A percentile compares a stretch with the other conserved stretches of the same genome.
phyloP scores from a whole-genome alignment of 257 asterid species.

The Prunella vulgaris region DNA sequence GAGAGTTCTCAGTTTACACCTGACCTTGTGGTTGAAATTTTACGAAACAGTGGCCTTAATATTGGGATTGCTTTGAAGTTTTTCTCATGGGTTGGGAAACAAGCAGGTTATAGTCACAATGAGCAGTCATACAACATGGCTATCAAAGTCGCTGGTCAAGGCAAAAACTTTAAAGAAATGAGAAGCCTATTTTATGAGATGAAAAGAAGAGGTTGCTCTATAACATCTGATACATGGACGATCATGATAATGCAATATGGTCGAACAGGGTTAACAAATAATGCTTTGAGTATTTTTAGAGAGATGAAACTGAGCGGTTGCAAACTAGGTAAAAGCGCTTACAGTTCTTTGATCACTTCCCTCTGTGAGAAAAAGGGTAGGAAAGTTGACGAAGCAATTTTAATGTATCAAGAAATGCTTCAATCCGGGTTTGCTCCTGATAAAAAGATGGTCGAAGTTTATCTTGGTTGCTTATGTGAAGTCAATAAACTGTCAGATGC shows the following conservation, averaged over 20 bases:
- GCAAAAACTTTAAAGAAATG: constrained; percentile 78
- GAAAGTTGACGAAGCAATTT: constrained; percentile 63
- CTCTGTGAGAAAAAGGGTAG: constrained; percentile 77
- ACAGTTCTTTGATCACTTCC: constrained; percentile 46
- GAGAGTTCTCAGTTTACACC: constrained; percentile 35
- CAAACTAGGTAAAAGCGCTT: constrained; percentile 54
- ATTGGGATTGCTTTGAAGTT: constrained; percentile 50
- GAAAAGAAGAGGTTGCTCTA: constrained; percentile 51
- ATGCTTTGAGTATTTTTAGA: constrained; percentile 51
- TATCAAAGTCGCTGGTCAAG: constrained; percentile 74
- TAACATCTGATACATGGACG: constrained; percentile 82
- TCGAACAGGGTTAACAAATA: constrained; percentile 67
- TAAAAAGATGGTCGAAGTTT: constrained; percentile 61
- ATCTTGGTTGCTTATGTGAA: constrained; percentile 65
- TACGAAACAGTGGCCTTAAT: constrained; percentile 40
- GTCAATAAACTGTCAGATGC: constrained; percentile 54
- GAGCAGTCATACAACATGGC: constrained; percentile 67
- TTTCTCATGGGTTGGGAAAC: constrained; percentile 73
- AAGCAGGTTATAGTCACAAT: constrained; percentile 46
- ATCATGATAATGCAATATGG: constrained; percentile 90
- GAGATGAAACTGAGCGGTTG: constrained; percentile 67
- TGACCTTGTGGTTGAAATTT: constrained; percentile 49
- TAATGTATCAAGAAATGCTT: constrained; percentile 58
- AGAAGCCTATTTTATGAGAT: constrained; percentile 66
- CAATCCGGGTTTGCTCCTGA: constrained; percentile 45